Conservation (phyloP, 2,329 filamentous ascomycete genomes). For the Ciborinia camelliae region DNA sequence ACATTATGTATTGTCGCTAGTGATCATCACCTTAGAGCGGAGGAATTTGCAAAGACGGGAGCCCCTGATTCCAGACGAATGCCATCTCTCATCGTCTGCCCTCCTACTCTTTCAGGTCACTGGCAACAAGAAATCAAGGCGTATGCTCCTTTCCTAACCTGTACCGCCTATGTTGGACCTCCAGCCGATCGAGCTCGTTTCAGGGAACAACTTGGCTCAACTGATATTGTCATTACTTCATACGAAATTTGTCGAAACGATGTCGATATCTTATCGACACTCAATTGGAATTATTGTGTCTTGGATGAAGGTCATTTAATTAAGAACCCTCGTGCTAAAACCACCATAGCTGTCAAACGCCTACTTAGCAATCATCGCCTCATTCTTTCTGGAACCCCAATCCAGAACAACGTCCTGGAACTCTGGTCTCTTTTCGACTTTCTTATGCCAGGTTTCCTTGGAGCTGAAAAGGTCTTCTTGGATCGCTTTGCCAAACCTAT, state of each 20-base stretch:
- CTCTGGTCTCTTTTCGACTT: conserved; percentile 99
- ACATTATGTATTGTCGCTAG: conserved; percentile 97
- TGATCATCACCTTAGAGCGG: conserved; percentile 89
- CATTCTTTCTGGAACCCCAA: conserved; percentile 94
- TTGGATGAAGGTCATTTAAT: conserved; percentile 97
- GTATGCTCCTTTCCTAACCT: conserved; percentile 89
- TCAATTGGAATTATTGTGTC: conserved; percentile 96
- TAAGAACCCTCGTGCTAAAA: conserved; percentile 98
- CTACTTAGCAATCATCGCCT: conserved; percentile 89
- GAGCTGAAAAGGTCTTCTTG: conserved; percentile 89
- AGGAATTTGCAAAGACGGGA: conserved; percentile 82
- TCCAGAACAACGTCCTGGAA: conserved; percentile 96
- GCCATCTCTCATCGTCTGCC: conserved; percentile 92
- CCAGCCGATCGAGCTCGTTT: conserved; percentile 74
- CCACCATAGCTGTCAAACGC: conserved; percentile 86
- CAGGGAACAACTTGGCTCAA: conserved; percentile 65
- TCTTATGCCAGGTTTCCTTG: conserved; percentile 96
- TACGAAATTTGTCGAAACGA: conserved; percentile 98
- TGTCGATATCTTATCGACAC: conserved; percentile 73
- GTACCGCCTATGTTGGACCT: conserved; percentile 86
- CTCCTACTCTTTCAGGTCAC: conserved; percentile 91
- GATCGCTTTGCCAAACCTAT: conserved; percentile 91
- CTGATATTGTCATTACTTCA: conserved; percentile 93
- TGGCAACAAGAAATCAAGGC: conserved; percentile 98
- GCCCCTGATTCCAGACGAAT: conserved; percentile 74